These are phyloP conservation scores for Orbilia brochopaga DNA, from an alignment of 2,329 filamentous ascomycete species.

Conservation along the genomic window DNA sequence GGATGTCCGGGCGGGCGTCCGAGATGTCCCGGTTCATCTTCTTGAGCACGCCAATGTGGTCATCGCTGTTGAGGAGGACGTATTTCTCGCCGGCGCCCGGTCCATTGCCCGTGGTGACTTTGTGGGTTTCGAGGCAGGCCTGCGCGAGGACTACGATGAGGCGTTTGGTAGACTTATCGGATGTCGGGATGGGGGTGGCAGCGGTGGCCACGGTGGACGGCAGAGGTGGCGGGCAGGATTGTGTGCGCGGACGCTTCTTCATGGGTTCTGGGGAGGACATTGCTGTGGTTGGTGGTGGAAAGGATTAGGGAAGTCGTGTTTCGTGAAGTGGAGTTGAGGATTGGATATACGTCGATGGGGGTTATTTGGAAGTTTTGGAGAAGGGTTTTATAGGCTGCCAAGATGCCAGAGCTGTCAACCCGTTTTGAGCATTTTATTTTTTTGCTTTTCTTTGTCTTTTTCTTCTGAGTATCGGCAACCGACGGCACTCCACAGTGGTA, in stretches of 20 bases:
- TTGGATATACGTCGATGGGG: not conserved
- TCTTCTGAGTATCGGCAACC: no score
- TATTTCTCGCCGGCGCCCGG: conserved; percentile 87
- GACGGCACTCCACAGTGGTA: no score
- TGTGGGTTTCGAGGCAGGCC: conserved; percentile 97
- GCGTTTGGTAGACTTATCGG: conserved; percentile 87
- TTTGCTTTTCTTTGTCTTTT: no score
- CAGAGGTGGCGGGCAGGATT: conserved; percentile 91
- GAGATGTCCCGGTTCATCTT: conserved; percentile 99
- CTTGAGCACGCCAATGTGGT: conserved; percentile 98
- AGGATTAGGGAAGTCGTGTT: not conserved
- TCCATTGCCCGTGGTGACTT: conserved; percentile 74
- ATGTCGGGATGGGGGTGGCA: conserved; percentile 78
- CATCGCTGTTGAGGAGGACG: conserved; percentile 95
- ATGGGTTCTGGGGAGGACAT: conserved; percentile 54
- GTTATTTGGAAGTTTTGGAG: not conserved
- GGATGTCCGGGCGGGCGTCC: conserved; percentile 95
- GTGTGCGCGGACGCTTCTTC: conserved; percentile 70
- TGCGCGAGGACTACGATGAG: conserved; percentile 96
- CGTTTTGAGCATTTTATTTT: no score
- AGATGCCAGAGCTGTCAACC: not conserved
- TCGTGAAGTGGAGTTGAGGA: not conserved
- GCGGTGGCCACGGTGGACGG: conserved; percentile 94
- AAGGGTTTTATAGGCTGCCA: not conserved
- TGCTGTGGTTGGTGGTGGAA: not conserved